Percentiles rank a stretch among this genome's conserved stretches.
Evolutionary conservation across 371 early-diverging fungal species (phyloP).

Genomic region (Umbelopsis sp.): DNA sequence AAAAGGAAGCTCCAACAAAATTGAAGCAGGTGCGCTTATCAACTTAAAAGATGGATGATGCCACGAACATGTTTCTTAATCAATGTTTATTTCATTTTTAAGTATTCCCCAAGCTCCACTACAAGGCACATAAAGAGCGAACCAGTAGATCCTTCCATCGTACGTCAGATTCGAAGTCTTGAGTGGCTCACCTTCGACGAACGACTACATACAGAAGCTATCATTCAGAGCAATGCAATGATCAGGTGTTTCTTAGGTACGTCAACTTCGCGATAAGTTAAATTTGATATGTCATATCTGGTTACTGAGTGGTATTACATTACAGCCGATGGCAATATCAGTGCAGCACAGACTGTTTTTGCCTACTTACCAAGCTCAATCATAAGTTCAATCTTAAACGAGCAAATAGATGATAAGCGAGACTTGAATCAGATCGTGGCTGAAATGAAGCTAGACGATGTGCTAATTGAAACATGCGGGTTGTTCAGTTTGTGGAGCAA

Average conservation of each 20-base stretch:
- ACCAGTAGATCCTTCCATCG: background rate
- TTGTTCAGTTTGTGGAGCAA: background rate
- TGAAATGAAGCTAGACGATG: background rate
- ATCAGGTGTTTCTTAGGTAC: slow-evolving; percentile 1
- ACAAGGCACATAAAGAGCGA: background rate
- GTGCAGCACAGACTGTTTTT: background rate
- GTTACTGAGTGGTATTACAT: background rate
- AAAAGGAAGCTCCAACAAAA: background rate
- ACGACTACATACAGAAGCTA: background rate
- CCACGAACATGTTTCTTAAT: background rate
- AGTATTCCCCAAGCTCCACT: background rate
- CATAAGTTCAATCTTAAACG: background rate
- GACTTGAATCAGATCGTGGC: background rate
- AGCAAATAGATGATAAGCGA: background rate
- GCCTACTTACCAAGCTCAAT: background rate
- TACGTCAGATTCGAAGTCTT: slow-evolving; percentile 5
- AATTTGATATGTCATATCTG: background rate
- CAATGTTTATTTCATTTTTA: background rate
- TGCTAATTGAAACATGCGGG: background rate
- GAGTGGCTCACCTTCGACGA: slow-evolving; percentile 1
- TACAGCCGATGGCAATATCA: slow-evolving; percentile 4
- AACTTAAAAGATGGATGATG: background rate
- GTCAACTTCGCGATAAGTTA: background rate
- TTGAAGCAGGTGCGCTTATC: background rate
- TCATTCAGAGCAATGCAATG: slow-evolving; percentile 5